Evolutionary conservation across 345 rosid species (phyloP).

Genomic region (Pelargonium nanum): DNA sequence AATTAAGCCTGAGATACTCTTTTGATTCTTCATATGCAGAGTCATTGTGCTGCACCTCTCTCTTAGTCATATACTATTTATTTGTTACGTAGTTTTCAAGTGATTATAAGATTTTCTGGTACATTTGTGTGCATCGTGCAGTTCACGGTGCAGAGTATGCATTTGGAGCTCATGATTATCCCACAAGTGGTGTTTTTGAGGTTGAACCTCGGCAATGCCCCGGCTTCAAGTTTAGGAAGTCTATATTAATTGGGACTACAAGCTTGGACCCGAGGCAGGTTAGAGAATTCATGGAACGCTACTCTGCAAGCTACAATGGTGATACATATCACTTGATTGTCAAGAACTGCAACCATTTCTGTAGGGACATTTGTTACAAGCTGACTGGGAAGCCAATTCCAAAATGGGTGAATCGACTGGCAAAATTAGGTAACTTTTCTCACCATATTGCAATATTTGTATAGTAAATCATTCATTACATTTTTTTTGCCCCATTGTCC

Average conservation of each 20-base stretch:
- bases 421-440: conserved; percentile 52
- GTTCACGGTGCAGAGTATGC: conserved; percentile 96
- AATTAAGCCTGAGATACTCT: too few relatives aligned
- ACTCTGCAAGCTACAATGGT: conserved; percentile 67
- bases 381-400: conserved; percentile 71
- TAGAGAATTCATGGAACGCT: conserved; percentile 78
- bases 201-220: conserved; percentile 90
- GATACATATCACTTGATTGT: conserved; percentile 80
- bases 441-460: too few relatives aligned
- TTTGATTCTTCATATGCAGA: too few relatives aligned
- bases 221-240: conserved; percentile 88
- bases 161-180: conserved; percentile 87
- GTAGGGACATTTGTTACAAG: conserved; percentile 61
- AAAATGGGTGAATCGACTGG: conserved; percentile 92
- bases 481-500: too few relatives aligned
- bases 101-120: not conserved
- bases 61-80: too few relatives aligned
- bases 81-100: not conserved
- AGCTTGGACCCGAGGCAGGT: conserved; percentile 66
- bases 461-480: too few relatives aligned
- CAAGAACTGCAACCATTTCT: conserved; percentile 94
- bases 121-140: conserved; percentile 18
- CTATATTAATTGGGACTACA: conserved; percentile 81
- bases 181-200: conserved; percentile 90
- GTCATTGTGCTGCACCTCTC: too few relatives aligned